Evolutionary conservation across 768 basidiomycete species (phyloP).

Genomic region (Panellus pusillus): DNA sequence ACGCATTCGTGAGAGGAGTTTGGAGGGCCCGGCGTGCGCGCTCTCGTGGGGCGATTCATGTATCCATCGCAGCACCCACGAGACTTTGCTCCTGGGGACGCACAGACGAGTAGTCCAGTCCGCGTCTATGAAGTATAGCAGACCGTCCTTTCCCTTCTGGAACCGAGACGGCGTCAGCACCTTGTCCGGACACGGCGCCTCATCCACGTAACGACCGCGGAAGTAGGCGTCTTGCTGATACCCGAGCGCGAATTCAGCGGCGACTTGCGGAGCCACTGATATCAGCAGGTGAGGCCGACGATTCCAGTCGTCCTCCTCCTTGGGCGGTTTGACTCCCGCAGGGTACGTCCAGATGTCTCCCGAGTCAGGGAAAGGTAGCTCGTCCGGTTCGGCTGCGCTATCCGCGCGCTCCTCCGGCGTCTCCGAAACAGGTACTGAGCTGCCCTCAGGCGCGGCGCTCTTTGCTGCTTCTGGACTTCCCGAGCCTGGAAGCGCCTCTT

Average conservation of each 20-base stretch:
- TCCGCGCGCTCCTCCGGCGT: background rate
- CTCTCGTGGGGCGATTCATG: too few species aligned
- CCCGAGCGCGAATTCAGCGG: background rate
- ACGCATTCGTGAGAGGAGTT: background rate
- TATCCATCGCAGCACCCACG: background rate
- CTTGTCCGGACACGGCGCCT: background rate
- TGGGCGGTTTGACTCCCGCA: background rate
- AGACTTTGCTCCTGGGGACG: slow-evolving; percentile 22
- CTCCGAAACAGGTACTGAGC: background rate
- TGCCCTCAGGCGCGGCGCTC: background rate
- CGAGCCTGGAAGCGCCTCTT: too few species aligned
- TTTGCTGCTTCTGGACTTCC: background rate
- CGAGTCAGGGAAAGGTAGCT: background rate
- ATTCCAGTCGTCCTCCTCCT: background rate
- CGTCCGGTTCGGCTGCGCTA: background rate
- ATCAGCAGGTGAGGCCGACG: background rate
- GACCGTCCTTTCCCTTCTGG: background rate
- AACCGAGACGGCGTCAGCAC: slow-evolving; percentile 7
- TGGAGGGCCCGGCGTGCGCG: background rate
- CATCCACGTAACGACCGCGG: background rate
- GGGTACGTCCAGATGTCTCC: slow-evolving; percentile 3
- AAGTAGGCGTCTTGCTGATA: slow-evolving; percentile 2
- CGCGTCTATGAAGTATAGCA: slow-evolving; percentile 16
- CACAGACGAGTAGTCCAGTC: slow-evolving; percentile 10
- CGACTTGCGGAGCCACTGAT: background rate